Conservation (phyloP, 2,329 filamentous ascomycete genomes). For the Beauveria scarabaeidicola region DNA sequence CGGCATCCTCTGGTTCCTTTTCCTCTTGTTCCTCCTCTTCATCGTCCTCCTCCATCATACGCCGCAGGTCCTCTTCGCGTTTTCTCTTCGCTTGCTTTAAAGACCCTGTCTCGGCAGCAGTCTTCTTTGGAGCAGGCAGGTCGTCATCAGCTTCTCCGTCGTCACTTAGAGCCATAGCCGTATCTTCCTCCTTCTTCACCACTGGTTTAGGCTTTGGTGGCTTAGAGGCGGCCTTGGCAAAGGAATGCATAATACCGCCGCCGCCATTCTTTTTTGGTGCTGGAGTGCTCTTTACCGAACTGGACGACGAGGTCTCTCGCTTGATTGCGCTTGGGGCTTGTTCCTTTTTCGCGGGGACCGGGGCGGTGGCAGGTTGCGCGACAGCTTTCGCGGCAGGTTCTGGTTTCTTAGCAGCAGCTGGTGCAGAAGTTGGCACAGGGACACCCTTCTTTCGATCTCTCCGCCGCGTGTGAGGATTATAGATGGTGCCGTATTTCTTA, state of each 20-base stretch:
- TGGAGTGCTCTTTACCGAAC: constrained; percentile 22
- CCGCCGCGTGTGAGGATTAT: constrained; percentile 57
- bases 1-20: constrained; percentile 32
- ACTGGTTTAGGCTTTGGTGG: constrained; percentile 41
- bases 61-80: constrained; percentile 30
- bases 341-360: background rate
- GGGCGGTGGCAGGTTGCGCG: constrained; percentile 14
- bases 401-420: constrained; percentile 23
- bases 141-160: constrained; percentile 33
- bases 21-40: constrained; percentile 51
- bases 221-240: constrained; percentile 51
- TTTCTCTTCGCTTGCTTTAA: constrained; percentile 24
- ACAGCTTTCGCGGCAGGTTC: constrained; percentile 17
- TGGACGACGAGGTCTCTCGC: constrained; percentile 20
- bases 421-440: constrained; percentile 16
- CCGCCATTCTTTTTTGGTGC: constrained; percentile 50
- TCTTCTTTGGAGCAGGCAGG: constrained; percentile 20
- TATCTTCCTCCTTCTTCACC: constrained; percentile 22
- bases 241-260: constrained; percentile 65
- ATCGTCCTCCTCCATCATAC: constrained; percentile 44
- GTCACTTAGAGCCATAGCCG: constrained; percentile 26
- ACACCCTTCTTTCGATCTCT: constrained; percentile 33
- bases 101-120: constrained; percentile 18
- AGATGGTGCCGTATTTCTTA: constrained; percentile 63
- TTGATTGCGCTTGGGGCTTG: constrained; percentile 12